Base-by-base conservation (phyloP, 202 grass and related monocot genomes). In the Dendrocalamus latiflorus region DNA sequence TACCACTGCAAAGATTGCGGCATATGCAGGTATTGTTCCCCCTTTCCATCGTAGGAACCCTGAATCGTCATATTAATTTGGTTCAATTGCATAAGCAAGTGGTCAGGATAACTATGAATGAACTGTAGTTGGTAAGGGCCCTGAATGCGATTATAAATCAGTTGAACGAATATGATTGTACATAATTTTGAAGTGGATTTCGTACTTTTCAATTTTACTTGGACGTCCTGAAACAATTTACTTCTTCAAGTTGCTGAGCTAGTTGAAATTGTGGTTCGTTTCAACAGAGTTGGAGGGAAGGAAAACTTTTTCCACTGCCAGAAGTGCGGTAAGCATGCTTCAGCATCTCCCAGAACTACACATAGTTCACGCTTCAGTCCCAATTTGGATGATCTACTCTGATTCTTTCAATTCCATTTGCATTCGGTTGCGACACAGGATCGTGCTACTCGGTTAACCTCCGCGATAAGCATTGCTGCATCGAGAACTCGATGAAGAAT, bases 401-500 rank as follows among this genome's bases (percentile, higher is more conserved):
- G 25, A 48, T 61, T 75, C 45, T 21, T 55, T 24, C 9, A 4
- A 30, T 44, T 6, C 79, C 28, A 47, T 17, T 6, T 16, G 1
- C 9, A 18, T 48, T 3, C 1, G 2, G 37, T 41, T 20, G 33
- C 0, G 1, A 72, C 55, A 53, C 81, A 97, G 94, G 92, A 79
- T 93, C 92, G 8, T 98, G 95, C 91, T 98, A 95, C 82, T 83
- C 83, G 21, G 83, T 82, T 42, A 74, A 22, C 20, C 85, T 98
- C 33, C 89, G 55, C 39, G 82, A 90, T 38, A 89, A 82, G 59
- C 95, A 98, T 75, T 68, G 41, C 43, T 98, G 95, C 77, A 85
- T 98, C 63, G 93, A 98, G 83, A 93, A 89, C 78, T 93, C 95
- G 18, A 98, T 98, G 95, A 98, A 89, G 89, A 90, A 93, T 67